Base-by-base conservation (phyloP, 2,329 filamentous ascomycete genomes). In the Mollisia scopiformis region DNA sequence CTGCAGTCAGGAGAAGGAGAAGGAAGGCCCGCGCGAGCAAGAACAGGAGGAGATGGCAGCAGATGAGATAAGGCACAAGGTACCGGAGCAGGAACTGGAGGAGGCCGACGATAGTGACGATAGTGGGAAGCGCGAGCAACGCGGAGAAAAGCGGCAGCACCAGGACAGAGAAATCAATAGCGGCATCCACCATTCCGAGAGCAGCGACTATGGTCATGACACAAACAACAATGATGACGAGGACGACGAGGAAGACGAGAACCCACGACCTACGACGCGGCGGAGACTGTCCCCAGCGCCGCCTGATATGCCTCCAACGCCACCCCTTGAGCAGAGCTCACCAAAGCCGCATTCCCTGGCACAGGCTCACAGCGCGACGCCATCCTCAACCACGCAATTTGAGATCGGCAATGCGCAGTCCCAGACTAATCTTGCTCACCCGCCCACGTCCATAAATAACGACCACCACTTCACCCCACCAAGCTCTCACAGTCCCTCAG, bases 241-340 rank as follows among this genome's bases (percentile, higher is more conserved):
- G 25, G 37, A 57, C 23, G 47, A 61, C 43, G 37, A 61, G 43
- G 52, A 61, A 37, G n/a, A n/a, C n/a, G n/a, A n/a, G n/a, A n/a
- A n/a, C n/a, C 54, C 46, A 63, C 55, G 39, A 51, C 54, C 51
- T 58, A 23, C 55, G 43, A 63, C 61, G 49, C 50, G 43, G 41
- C 57, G 51, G 58, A 63, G 57, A 33, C 57, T 60, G 46, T 52
- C n/a, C 30, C 31, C n/a, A 28, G 35, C 23, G 52, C 23, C 61
- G 37, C 51, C 41, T 41, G 41, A 63, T 27, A 27, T 53, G 25
- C 35, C 57, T 62, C 57, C 31, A 49, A 53, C 47, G 41, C n/a
- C n/a, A n/a, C 39, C 55, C 51, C 41, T 39, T 57, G 43, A 57
- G 23, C 16, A 61, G 31, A 50, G 41, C 41, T n/a, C n/a, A n/a